phyloP scores from a whole-genome alignment of 768 basidiomycete species.

The Naganishia friedmannii region DNA sequence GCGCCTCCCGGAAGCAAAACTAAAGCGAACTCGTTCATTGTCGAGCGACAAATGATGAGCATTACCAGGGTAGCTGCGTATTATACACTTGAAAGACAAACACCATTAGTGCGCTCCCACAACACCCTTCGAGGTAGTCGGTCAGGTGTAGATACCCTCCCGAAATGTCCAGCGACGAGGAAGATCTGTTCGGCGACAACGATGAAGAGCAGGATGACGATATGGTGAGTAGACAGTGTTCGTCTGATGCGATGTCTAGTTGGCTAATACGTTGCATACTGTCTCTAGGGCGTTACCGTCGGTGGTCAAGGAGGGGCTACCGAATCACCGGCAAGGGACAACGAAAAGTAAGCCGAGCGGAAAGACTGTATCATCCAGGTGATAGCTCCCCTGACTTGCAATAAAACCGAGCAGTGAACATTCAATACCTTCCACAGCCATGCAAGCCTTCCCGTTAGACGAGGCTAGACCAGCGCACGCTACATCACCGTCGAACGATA shows the following conservation, averaged over 20 bases:
- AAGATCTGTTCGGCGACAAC: constrained; percentile 21
- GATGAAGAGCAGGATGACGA: constrained; percentile 16
- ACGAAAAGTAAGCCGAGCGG: background rate
- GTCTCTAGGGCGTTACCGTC: background rate
- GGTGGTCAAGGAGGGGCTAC: background rate
- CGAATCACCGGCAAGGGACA: background rate
- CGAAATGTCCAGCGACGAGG: constrained; percentile 18
- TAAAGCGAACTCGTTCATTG: background rate
- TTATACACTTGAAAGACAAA: too few species aligned
- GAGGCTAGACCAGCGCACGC: background rate
- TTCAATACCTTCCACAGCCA: background rate
- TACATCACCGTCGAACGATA: background rate
- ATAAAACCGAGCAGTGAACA: background rate
- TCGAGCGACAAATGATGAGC: background rate
- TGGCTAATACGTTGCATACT: background rate
- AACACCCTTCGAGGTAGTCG: too few species aligned
- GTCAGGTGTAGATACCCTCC: background rate
- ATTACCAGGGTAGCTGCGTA: too few species aligned
- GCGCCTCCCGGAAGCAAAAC: background rate
- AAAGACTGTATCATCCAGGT: background rate
- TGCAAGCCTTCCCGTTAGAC: background rate
- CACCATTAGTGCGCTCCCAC: too few species aligned
- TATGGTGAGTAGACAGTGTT: constrained; percentile 13
- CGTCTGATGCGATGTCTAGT: background rate
- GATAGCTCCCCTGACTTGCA: background rate